phyloP scores from a whole-genome alignment of 192 early-diverging fungal genomes.

The Phycomyces blakesleeanus region DNA sequence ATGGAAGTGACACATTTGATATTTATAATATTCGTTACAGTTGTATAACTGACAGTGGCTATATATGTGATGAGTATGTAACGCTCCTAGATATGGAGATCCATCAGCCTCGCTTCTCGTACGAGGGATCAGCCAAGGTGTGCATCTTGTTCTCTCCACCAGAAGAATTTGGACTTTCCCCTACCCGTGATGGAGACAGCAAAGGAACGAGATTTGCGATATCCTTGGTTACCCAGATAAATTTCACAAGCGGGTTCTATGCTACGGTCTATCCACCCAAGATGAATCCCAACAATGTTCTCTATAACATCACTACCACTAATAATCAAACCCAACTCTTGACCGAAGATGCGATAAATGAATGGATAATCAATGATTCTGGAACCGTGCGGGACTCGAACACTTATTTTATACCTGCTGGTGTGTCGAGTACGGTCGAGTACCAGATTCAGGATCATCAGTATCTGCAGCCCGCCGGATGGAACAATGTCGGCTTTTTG shows the following conservation, averaged over 20 bases:
- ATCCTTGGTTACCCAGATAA: constrained; percentile 19
- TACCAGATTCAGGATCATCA: constrained; percentile 27
- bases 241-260: constrained; percentile 20
- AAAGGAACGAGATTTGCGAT: constrained; percentile 30
- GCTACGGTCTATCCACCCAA: constrained; percentile 25
- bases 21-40: neutral
- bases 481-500: constrained; percentile 37
- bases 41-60: constrained; percentile 27
- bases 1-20: too few species aligned
- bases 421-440: constrained; percentile 16
- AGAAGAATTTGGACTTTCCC: constrained; percentile 18
- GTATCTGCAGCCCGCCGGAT: constrained; percentile 27
- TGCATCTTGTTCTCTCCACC: constrained; percentile 29
- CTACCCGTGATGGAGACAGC: constrained; percentile 23
- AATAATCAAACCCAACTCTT: constrained; percentile 1
- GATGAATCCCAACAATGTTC: constrained; percentile 28
- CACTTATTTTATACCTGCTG: constrained; percentile 20
- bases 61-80: constrained; percentile 20
- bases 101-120: constrained; percentile 22
- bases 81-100: constrained; percentile 21
- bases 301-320: constrained; percentile 13
- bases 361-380: constrained; percentile 28
- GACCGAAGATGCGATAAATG: constrained; percentile 10
- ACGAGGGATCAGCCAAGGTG: constrained; percentile 15
- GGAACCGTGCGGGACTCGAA: constrained; percentile 20